Percentiles rank a stretch among this genome's conserved stretches.
Conservation (phyloP, 2,329 filamentous ascomycete genomes). For the Microcera coccophila region DNA sequence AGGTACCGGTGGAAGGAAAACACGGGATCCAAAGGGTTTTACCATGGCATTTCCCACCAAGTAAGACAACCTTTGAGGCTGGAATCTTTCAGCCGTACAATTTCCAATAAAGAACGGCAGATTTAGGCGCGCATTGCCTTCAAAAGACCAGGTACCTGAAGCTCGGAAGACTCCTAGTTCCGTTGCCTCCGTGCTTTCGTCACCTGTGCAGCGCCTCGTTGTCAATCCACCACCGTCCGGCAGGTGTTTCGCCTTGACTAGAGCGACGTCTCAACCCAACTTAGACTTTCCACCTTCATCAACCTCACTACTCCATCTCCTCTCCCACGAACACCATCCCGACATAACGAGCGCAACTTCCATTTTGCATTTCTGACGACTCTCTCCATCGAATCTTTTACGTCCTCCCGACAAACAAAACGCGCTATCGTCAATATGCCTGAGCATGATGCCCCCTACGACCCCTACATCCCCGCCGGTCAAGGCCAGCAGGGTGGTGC, state of each 20-base stretch:
- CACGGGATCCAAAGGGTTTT: no score
- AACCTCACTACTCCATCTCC: conserved; percentile 18
- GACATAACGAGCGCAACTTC: conserved; percentile 15
- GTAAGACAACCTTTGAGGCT: no score
- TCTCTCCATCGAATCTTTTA: conserved; percentile 6
- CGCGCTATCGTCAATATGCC: conserved; percentile 44
- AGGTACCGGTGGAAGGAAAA: no score
- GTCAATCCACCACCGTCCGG: conserved; percentile 6
- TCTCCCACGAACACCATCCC: conserved; percentile 18
- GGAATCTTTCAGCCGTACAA: no score
- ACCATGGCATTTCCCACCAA: no score
- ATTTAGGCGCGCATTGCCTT: no score
- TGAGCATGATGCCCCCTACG: conserved; percentile 65
- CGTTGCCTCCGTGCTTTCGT: conserved; percentile 24
- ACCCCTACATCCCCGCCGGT: conserved; percentile 81
- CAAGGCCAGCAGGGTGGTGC: conserved; percentile 43
- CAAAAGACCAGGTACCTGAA: conserved; percentile 1
- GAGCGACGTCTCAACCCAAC: conserved; percentile 25
- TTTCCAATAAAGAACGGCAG: no score
- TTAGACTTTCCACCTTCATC: conserved; percentile 27
- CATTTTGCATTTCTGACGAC: conserved; percentile 6
- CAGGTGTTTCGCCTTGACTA: conserved; percentile 30
- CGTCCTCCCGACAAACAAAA: conserved; percentile 8
- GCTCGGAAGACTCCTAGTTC: conserved; percentile 16
- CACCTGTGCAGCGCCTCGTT: conserved; percentile 27